phyloP scores from a whole-genome alignment of 306 rosid species.

The Prunus dulcis region DNA sequence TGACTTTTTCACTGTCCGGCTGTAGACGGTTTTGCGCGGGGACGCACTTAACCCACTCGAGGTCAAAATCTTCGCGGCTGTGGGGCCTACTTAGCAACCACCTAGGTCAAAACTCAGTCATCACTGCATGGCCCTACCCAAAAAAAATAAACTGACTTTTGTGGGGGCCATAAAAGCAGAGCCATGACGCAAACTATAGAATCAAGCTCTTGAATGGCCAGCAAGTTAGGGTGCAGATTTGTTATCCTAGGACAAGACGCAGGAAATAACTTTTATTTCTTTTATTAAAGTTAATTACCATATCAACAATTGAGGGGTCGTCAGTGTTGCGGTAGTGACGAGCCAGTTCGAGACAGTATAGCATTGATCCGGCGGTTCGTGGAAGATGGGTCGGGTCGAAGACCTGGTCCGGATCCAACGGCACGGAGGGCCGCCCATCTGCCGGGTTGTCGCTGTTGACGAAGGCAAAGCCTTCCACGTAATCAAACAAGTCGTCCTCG shows the following conservation, averaged over 20 bases:
- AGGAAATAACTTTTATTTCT: neutral
- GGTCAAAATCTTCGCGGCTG: conserved; percentile 25
- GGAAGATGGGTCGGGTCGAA: conserved; percentile 54
- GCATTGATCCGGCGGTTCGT: conserved; percentile 54
- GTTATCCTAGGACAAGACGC: neutral
- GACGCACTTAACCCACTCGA: conserved; percentile 24
- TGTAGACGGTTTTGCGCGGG: conserved; percentile 25
- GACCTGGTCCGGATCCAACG: conserved; percentile 36
- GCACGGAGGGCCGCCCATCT: conserved; percentile 74
- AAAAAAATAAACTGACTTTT: neutral
- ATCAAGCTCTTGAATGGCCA: conserved; percentile 8
- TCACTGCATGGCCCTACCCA: neutral
- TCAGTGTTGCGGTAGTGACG: conserved; percentile 51
- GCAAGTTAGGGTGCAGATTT: conserved; percentile 5
- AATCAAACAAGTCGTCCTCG: conserved; percentile 68
- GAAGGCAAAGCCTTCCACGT: conserved; percentile 93
- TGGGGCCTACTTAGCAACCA: conserved; percentile 28
- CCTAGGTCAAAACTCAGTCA: conserved; percentile 50
- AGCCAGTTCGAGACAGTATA: conserved; percentile 86
- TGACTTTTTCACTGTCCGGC: conserved; percentile 57
- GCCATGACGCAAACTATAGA: conserved; percentile 7
- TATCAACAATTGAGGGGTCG: conserved; percentile 45
- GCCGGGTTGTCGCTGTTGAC: conserved; percentile 65
- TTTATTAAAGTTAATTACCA: conserved; percentile 39
- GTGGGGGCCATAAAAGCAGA: neutral